Evolutionary conservation across 2,329 filamentous ascomycete genomes (phyloP).

Genomic region (Pseudogymnoascus sp.): DNA sequence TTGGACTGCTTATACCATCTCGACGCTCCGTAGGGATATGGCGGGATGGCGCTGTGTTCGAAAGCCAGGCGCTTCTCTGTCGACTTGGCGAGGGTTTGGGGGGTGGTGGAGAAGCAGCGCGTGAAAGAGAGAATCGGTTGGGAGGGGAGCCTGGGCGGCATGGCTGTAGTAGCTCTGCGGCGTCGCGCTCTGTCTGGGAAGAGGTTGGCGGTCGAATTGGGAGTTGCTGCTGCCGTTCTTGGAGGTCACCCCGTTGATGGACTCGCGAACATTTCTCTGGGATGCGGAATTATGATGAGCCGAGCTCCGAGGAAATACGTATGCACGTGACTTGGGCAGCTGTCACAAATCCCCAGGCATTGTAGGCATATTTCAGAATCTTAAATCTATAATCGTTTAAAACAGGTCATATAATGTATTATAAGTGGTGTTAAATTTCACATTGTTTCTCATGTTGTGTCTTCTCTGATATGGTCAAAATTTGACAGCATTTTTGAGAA

Average conservation of each 20-base stretch:
- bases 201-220: conserved; percentile 3
- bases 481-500: neutral
- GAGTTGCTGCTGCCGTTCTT: neutral
- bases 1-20: conserved; percentile 75
- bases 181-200: conserved; percentile 1
- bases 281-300: neutral
- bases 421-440: neutral
- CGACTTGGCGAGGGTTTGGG: conserved; percentile 28
- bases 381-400: neutral
- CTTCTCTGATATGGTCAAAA: neutral
- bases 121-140: conserved; percentile 16
- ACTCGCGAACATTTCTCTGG: conserved; percentile 8
- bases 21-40: conserved; percentile 68
- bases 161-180: conserved; percentile 14
- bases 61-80: conserved; percentile 31
- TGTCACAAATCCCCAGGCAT: neutral
- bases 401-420: neutral
- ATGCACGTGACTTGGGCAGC: neutral
- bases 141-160: conserved; percentile 22
- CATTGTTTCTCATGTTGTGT: neutral
- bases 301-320: neutral
- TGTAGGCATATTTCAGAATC: neutral
- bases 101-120: conserved; percentile 31
- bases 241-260: conserved; percentile 5
- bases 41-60: conserved; percentile 39